These are phyloP conservation scores for Bipolaris gigantea DNA, from an alignment of 2,329 filamentous ascomycete genomes.

Conservation along the genomic window DNA sequence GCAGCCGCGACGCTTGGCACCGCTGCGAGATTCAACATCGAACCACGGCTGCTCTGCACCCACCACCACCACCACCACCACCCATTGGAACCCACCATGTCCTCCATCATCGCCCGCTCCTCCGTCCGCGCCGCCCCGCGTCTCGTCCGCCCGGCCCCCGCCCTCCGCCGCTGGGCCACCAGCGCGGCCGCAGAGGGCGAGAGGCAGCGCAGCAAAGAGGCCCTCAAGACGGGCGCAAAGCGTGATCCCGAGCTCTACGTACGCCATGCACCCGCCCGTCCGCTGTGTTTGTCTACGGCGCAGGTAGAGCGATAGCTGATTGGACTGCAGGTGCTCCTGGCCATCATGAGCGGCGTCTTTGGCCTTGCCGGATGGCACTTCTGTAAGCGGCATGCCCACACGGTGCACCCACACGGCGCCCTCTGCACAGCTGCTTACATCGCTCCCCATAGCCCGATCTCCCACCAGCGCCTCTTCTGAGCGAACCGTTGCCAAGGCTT, in stretches of 20 bases:
- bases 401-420: background rate
- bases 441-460: constrained; percentile 64
- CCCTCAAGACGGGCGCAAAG: constrained; percentile 65
- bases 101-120: constrained; percentile 49
- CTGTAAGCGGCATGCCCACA: constrained; percentile 54
- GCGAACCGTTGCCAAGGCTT: constrained; percentile 70
- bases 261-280: constrained; percentile 39
- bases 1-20: constrained; percentile 22
- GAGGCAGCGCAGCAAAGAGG: constrained; percentile 50
- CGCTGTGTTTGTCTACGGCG: background rate
- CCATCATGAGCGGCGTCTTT: constrained; percentile 87
- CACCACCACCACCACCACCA: constrained; percentile 8
- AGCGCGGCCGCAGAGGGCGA: constrained; percentile 49
- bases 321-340: constrained; percentile 73
- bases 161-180: constrained; percentile 41
- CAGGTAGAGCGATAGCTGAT: constrained; percentile 25
- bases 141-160: constrained; percentile 43
- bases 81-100: constrained; percentile 45
- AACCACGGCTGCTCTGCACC: constrained; percentile 21
- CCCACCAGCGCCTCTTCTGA: constrained; percentile 87
- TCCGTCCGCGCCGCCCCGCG: constrained; percentile 52
- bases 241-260: constrained; percentile 76
- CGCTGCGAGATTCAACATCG: constrained; percentile 21
- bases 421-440: constrained; percentile 13
- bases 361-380: constrained; percentile 89